Conservation (phyloP, 441 rosid genomes). For the Populus hybrid region DNA sequence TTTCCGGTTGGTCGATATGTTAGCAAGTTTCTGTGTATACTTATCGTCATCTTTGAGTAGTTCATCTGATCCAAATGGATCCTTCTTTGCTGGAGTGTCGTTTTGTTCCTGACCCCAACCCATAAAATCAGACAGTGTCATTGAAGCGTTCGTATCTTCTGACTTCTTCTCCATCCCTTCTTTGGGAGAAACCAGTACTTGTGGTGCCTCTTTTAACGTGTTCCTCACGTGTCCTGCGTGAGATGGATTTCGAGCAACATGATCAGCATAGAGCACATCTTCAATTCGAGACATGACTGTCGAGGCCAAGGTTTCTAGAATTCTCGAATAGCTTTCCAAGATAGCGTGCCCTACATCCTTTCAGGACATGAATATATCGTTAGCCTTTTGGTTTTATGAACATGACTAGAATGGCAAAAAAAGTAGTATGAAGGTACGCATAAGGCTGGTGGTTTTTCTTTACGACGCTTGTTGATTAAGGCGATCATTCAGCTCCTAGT, state of each 20-base stretch:
- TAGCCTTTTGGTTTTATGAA: slow-evolving; percentile 5
- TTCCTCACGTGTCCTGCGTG: slow-evolving; percentile 34
- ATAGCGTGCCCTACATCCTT: slow-evolving; percentile 94
- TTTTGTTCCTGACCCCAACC: slow-evolving; percentile 62
- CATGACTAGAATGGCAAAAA: background rate
- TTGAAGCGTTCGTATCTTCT: slow-evolving; percentile 27
- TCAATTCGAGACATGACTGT: slow-evolving; percentile 79
- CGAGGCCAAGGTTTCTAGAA: slow-evolving; percentile 87
- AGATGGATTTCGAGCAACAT: slow-evolving; percentile 49
- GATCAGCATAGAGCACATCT: slow-evolving; percentile 81
- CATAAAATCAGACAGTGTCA: slow-evolving; percentile 80
- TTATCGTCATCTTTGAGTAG: slow-evolving; percentile 33
- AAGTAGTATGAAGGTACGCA: too few relatives aligned
- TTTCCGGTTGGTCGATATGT: slow-evolving; percentile 42
- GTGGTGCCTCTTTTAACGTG: slow-evolving; percentile 21
- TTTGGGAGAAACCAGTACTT: slow-evolving; percentile 1
- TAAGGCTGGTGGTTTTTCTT: background rate
- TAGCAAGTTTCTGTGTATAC: slow-evolving; percentile 38
- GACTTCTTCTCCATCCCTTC: slow-evolving; percentile 26
- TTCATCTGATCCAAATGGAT: slow-evolving; percentile 26
- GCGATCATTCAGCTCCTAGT: background rate
- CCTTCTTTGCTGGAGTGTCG: slow-evolving; percentile 39
- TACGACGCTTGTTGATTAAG: background rate
- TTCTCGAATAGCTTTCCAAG: slow-evolving; percentile 90
- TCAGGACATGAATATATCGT: slow-evolving; percentile 1